Conservation (phyloP, 805 yeast genomes). For the Blastobotrys muscicola region DNA sequence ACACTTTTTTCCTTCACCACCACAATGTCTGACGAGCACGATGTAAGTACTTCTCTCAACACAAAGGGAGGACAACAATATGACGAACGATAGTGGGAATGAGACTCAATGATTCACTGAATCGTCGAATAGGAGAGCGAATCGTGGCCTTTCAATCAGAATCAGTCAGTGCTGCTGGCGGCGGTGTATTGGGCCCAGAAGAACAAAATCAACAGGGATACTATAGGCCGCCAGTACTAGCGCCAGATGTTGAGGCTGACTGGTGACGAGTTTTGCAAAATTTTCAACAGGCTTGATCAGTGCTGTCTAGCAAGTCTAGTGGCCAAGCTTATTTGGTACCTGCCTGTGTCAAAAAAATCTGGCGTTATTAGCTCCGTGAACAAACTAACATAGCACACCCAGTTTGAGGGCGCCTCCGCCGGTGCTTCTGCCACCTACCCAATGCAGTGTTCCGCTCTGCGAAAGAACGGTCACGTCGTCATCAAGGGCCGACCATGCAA, state of each 20-base stretch:
- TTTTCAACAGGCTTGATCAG: not conserved
- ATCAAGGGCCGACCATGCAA: slow-evolving; percentile 99
- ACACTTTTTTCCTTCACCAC: too few relatives aligned
- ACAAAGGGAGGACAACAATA: not conserved
- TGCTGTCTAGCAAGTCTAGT: too few relatives aligned
- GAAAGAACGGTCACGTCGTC: slow-evolving; percentile 99
- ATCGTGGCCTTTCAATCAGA: too few relatives aligned
- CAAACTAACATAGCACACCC: slow-evolving; percentile 50
- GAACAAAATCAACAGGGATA: too few relatives aligned
- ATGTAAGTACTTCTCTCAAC: slow-evolving; percentile 2
- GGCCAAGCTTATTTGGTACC: too few relatives aligned
- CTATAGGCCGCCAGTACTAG: too few relatives aligned
- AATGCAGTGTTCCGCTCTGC: slow-evolving; percentile 98
- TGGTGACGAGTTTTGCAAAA: not conserved
- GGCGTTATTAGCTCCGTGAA: too few relatives aligned
- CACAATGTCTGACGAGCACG: slow-evolving; percentile 10
- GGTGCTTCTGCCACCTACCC: slow-evolving; percentile 99
- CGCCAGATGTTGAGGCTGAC: not conserved
- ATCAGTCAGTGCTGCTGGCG: too few relatives aligned
- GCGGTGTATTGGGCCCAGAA: not conserved
- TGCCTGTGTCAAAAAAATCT: too few relatives aligned
- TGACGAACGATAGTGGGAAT: too few relatives aligned
- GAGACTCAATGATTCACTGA: too few relatives aligned
- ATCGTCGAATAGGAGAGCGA: too few relatives aligned
- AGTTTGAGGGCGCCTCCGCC: slow-evolving; percentile 93